phyloP scores from a whole-genome alignment of 495 filamentous ascomycete species.

The Aspergillus panamensis region DNA sequence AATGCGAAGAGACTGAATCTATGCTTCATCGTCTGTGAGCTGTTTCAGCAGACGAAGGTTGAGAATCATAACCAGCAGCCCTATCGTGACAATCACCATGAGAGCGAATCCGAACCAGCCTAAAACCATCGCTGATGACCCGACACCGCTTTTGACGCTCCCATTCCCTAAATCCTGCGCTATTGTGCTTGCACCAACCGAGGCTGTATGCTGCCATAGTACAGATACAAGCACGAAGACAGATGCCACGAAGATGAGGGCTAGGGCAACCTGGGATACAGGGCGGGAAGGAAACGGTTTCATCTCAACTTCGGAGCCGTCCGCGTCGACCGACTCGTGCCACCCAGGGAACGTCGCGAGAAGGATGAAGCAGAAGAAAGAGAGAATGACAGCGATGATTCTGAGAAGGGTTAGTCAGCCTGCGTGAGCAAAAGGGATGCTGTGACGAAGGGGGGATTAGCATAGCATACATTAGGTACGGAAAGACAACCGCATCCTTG shows the following conservation, averaged over 20 bases:
- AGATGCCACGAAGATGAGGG: constrained; percentile 62
- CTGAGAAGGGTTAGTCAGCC: constrained; percentile 29
- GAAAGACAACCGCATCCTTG: constrained; percentile 68
- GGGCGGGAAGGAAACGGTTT: constrained; percentile 68
- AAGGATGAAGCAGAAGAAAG: constrained; percentile 66
- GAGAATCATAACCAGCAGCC: constrained; percentile 90
- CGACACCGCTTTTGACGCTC: constrained; percentile 81
- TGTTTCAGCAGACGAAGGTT: constrained; percentile 70
- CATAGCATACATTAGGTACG: constrained; percentile 61
- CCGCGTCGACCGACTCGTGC: constrained; percentile 59
- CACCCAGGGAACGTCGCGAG: constrained; percentile 71
- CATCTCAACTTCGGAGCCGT: constrained; percentile 55
- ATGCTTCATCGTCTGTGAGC: constrained; percentile 46
- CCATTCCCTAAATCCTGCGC: constrained; percentile 96
- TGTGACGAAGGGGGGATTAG: background rate
- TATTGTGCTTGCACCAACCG: constrained; percentile 87
- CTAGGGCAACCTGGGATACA: constrained; percentile 62
- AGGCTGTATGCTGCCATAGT: constrained; percentile 82
- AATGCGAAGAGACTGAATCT: constrained; percentile 15
- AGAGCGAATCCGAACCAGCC: constrained; percentile 95
- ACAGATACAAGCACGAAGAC: constrained; percentile 71
- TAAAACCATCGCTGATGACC: constrained; percentile 88
- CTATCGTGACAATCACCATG: constrained; percentile 90
- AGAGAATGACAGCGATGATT: constrained; percentile 66
- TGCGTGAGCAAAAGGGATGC: background rate